Evolutionary conservation across 495 filamentous ascomycete genomes (phyloP), one percentile per base, ranked within the genome.

Genomic region (Penicillium lagena): DNA sequence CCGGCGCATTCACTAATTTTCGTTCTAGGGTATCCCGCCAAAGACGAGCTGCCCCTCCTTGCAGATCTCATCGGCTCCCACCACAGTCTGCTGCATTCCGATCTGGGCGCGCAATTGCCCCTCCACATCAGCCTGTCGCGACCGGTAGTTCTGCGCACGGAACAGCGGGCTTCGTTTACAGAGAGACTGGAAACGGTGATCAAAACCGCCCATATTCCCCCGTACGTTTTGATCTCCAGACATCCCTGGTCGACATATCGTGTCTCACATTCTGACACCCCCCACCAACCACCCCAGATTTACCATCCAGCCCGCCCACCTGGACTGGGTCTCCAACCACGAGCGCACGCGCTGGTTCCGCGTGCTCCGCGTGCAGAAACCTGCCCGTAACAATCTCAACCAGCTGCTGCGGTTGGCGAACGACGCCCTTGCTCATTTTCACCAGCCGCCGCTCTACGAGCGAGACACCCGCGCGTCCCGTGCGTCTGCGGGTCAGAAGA

Each of bases 91-190:
- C 71, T 96, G 4, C 73, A 70, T 15, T 89, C 81, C 44, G 86
- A 91, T 42, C 78, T 96, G 0, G 87, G 80, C 33, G 78, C 79
- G 9, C 81, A 85, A n/a, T 71, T 85, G 40, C 90, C 90, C 4
- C 76, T 98, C 15, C 93, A 98, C 65, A 79, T 98, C 54, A 95
- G 88, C 53, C 73, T 98, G 9, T 96, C 93, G 9, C 68, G 84
- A 8, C 81, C 90, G 3, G 62, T 94, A 14, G 66, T 76, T 14
- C 76, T 96, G 4, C 63, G 66, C 43, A 86, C 85, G 0, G 67
- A 77, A 17, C 76, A 87, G 52, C 81, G 82, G 15, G 77, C 82
- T 14, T 40, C 44, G 1, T 94, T 94, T 49, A 62, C 82, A 3
- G 63, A 75, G 11, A 49, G 58, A 0, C 35, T 69, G 28, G 28